Percentiles rank a stretch among this genome's conserved stretches.
These are phyloP conservation scores for Ulota crispa DNA, from an alignment of 225 moss, liverwort and hornwort genomes.

Conservation along the genomic window DNA sequence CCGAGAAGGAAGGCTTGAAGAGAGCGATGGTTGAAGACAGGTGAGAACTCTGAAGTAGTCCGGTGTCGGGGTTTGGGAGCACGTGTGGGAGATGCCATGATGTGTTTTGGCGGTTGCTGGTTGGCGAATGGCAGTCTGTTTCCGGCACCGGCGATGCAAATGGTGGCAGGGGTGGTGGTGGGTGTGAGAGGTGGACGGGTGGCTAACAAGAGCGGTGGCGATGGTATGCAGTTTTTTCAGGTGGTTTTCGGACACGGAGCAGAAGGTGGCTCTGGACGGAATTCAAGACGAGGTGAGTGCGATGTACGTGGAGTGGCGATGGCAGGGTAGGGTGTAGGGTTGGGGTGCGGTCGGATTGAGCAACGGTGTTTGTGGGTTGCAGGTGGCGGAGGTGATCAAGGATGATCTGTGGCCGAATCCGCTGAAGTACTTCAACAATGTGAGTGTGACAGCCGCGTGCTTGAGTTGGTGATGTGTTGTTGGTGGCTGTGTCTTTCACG, in stretches of 20 bases:
- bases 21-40: constrained; percentile 82
- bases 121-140: not conserved
- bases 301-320: not conserved
- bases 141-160: not conserved
- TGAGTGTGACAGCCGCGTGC: constrained; percentile 31
- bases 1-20: constrained; percentile 85
- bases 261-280: constrained; percentile 82
- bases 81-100: not conserved
- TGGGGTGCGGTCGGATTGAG: constrained; percentile 24
- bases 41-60: constrained; percentile 25
- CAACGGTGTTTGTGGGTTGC: constrained; percentile 17
- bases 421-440: constrained; percentile 96
- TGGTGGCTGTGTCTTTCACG: constrained; percentile 1
- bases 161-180: not conserved
- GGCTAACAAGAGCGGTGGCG: not conserved
- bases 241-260: constrained; percentile 89
- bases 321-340: constrained; percentile 22
- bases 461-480: not conserved
- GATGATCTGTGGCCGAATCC: constrained; percentile 99
- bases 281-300: constrained; percentile 89
- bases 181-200: not conserved
- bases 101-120: not conserved
- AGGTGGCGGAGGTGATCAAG: constrained; percentile 99
- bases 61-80: not conserved
- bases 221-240: constrained; percentile 81